Evolutionary conservation across 345 rosid genomes (phyloP), one percentile per base, ranked within the genome.

Genomic region (Salix dunnii): DNA sequence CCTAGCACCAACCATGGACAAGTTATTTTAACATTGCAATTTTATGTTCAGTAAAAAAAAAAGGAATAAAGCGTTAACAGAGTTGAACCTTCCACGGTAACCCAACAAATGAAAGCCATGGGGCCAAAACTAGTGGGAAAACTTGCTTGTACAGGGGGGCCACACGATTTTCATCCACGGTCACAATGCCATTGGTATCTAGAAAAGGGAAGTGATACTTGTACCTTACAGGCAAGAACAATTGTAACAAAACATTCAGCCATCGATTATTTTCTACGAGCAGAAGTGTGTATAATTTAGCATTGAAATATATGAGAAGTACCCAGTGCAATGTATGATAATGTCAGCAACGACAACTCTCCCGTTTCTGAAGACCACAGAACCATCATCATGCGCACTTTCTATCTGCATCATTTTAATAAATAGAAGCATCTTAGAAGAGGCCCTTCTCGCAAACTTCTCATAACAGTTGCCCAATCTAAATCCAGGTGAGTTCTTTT

Each of bases 321-420:
- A 94, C 93, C 93, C 97, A 0, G 97, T 93, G 87, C 96, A 91
- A 76, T 93, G 98, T 75, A 95, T 79, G 77, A 95, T 88, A 60
- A 87, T 82, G 85, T 91, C 87, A 20, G 91, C 93, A 2, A 5
- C 38, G 35, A 87, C 73, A 20, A 68, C 77, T 76, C 78, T 82
- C 81, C 97, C 92, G 51, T 89, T 92, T 14, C 73, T 85, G 72
- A 95, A 90, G 67, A 88, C 78, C 75, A 91, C 81, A 14, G 84
- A 83, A 63, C 99, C 97, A 85, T 93, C 94, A 73, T 81, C 83
- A 27, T 48, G 69, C 17, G 80, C 92, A 67, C 80, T 63, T 70
- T 90, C 88, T 60, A 95, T 88, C 98, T 93, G 92, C 86, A 74
- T 69, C 67, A 53, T 70, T 70, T 72, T 33, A 72, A 20, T 38